Percentiles rank a stretch among this genome's conserved stretches.
These are phyloP conservation scores for Neurospora sp. DNA, from an alignment of 495 filamentous ascomycete genomes.

Conservation along the genomic window DNA sequence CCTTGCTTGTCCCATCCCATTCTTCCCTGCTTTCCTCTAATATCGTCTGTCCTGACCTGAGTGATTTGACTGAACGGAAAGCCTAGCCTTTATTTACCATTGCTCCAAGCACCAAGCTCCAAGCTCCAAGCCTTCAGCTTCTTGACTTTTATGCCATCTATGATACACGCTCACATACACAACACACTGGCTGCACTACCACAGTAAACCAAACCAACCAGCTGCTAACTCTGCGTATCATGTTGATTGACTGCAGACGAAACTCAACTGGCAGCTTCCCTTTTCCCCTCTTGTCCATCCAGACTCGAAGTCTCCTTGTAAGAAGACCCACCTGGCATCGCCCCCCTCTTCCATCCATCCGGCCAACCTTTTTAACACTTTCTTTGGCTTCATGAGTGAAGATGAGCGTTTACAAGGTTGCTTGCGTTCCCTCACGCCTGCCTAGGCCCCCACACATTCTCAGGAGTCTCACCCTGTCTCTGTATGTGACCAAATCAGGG, in stretches of 20 bases:
- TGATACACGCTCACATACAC: neutral
- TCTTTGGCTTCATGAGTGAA: neutral
- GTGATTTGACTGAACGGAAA: neutral
- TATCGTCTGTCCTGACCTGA: neutral
- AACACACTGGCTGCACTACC: neutral
- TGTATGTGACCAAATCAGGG: neutral
- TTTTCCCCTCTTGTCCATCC: neutral
- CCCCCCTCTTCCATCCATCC: neutral
- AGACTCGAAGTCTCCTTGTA: neutral
- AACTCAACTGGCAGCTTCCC: neutral
- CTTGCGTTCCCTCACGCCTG: too few relatives aligned
- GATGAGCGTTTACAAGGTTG: neutral
- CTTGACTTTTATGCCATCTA: neutral
- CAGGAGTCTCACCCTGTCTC: too few relatives aligned
- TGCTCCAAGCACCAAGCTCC: neutral
- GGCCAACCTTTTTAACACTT: neutral
- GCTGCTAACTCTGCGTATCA: neutral
- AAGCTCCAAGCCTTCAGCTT: neutral
- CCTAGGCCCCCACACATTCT: too few relatives aligned
- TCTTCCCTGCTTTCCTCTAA: neutral
- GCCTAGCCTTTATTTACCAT: neutral
- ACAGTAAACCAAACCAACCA: neutral
- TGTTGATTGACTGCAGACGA: neutral
- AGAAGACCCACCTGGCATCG: neutral
- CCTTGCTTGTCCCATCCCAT: neutral